Percentiles rank a stretch among this genome's conserved stretches.
These are phyloP conservation scores for Leccinum pachyderme DNA, from an alignment of 1,284 basidiomycete species.

Conservation along the genomic window DNA sequence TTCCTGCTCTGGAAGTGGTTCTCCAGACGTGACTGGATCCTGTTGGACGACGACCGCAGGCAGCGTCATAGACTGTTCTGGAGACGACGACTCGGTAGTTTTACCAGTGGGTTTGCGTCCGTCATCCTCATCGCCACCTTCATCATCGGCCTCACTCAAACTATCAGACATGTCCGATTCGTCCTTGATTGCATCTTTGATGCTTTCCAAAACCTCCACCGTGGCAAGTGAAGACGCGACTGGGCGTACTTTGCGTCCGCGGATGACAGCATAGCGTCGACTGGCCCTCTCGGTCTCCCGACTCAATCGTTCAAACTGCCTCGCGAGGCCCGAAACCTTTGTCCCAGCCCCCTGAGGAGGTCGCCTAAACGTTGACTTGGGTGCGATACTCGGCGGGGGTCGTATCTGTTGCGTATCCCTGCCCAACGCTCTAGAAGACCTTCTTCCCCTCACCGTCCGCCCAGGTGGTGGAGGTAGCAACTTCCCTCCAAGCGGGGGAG, in stretches of 20 bases:
- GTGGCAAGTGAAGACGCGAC: conserved; percentile 88
- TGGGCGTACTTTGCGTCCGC: conserved; percentile 89
- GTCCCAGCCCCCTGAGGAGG: conserved; percentile 45
- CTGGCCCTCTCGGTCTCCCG: conserved; percentile 67
- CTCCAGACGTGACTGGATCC: conserved; percentile 7
- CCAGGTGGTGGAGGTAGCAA: conserved; percentile 19
- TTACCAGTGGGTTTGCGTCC: conserved; percentile 31
- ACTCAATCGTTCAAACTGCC: conserved; percentile 73
- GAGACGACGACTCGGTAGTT: conserved; percentile 37
- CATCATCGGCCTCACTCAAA: conserved; percentile 88
- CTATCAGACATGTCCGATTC: conserved; percentile 78
- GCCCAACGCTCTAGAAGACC: conserved; percentile 39
- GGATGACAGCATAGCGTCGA: conserved; percentile 73
- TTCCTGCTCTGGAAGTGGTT: conserved; percentile 15
- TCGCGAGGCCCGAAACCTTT: conserved; percentile 74
- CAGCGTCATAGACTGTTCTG: conserved; percentile 35
- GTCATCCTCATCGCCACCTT: conserved; percentile 73
- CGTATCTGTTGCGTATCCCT: conserved; percentile 54
- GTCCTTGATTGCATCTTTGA: conserved; percentile 90
- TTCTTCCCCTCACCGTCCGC: conserved; percentile 39
- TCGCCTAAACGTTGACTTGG: conserved; percentile 56
- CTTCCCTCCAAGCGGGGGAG: conserved; percentile 41
- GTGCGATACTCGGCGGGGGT: conserved; percentile 35
- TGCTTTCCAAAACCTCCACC: conserved; percentile 88
- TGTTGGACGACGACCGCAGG: conserved; percentile 18